Conservation (phyloP, 1,284 basidiomycete genomes). For the Xerocomus minutiporus region DNA sequence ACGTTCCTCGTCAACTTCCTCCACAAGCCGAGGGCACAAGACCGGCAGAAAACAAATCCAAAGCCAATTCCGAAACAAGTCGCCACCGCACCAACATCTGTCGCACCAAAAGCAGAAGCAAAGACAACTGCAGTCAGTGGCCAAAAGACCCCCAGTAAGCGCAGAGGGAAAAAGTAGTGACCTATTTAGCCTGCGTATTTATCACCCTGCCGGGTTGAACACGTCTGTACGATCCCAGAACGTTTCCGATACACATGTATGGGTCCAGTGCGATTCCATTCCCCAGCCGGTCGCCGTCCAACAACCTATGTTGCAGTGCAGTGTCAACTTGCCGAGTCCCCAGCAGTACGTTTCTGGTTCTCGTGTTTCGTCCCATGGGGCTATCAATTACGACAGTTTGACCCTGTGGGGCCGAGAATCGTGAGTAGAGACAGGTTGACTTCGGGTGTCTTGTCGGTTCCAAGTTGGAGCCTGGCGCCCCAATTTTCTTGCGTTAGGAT, state of each 20-base stretch:
- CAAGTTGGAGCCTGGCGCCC: too few species aligned
- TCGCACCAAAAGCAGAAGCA: constrained; percentile 14
- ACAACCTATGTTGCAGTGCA: not conserved
- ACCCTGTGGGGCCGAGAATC: not conserved
- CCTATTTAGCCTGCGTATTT: not conserved
- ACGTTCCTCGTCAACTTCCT: constrained; percentile 45
- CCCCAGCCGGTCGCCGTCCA: not conserved
- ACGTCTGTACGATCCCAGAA: not conserved
- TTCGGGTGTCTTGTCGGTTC: too few species aligned
- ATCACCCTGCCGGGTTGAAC: not conserved
- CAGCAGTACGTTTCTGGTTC: not conserved
- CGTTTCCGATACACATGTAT: not conserved
- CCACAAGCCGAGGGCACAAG: constrained; percentile 31
- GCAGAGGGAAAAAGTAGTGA: constrained; percentile 24
- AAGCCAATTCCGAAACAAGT: constrained; percentile 4
- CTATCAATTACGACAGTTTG: not conserved
- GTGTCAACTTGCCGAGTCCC: too few species aligned
- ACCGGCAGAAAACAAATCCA: constrained; percentile 3
- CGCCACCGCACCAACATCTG: not conserved
- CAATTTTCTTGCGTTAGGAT: too few species aligned
- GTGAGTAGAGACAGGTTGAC: not conserved
- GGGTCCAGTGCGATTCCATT: too few species aligned
- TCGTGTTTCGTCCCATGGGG: not conserved
- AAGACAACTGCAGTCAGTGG: constrained; percentile 14
- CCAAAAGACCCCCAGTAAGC: constrained; percentile 26